These are phyloP conservation scores for Tricholoma furcatifolium DNA, from an alignment of 768 basidiomycete species.

Conservation along the genomic window DNA sequence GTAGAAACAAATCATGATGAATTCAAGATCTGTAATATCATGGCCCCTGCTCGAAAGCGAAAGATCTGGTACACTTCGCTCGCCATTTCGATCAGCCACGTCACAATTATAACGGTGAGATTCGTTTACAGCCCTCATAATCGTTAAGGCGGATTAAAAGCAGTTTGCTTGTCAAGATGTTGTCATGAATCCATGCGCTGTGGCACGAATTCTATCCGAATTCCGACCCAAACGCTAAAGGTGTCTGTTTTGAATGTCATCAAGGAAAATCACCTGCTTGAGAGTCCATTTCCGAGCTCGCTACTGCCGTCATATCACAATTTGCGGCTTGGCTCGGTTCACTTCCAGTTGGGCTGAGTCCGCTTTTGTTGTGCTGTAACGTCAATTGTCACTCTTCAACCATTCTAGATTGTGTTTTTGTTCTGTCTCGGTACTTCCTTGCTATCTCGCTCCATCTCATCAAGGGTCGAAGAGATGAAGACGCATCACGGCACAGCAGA, in stretches of 20 bases:
- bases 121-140: too few species aligned
- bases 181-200: too few species aligned
- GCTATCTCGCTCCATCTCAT: neutral
- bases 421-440: neutral
- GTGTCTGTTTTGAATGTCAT: neutral
- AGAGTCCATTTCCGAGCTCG: neutral
- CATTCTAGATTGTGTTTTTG: too few species aligned
- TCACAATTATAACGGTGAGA: too few species aligned
- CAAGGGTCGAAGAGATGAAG: neutral
- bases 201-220: too few species aligned
- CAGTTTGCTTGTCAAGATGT: too few species aligned
- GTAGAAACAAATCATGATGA: too few species aligned
- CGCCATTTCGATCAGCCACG: too few species aligned
- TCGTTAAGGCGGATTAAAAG: too few species aligned
- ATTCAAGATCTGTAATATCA: too few species aligned
- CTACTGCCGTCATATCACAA: neutral
- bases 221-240: neutral
- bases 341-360: neutral
- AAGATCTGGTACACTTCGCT: too few species aligned
- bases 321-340: neutral
- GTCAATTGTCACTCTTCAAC: neutral
- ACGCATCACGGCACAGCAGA: neutral
- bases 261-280: neutral
- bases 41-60: too few species aligned
- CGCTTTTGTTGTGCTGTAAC: neutral